Base-by-base conservation (phyloP, 176 grass and related monocot genomes). In the Paspalum vaginatum region DNA sequence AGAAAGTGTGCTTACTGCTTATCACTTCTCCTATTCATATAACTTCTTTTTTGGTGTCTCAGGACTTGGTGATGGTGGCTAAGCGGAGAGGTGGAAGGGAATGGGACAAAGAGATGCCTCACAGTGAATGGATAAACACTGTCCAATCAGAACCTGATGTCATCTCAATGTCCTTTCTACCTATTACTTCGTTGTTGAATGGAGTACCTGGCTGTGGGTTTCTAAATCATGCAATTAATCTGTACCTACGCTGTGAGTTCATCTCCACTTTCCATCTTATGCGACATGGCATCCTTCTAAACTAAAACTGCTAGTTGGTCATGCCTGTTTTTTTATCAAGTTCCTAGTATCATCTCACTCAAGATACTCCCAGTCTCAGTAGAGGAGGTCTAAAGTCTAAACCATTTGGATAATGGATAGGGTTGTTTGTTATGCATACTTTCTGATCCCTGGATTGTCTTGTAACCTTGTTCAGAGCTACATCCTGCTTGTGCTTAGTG, bases 181-280 rank as follows among this genome's bases (percentile, higher is more conserved):
- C 95, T 79, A 98, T 98, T 76, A 95, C 95, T 62, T 98, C 95
- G 46, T 74, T 98, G 63, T 86, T 98, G 88, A 95, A 87, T 61
- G 95, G 92, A 70, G 88, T 98, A 73, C 95, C 92, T 81, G 95
- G 95, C 63, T 91, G 92, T 75, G 95, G 95, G 59, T 98, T 98
- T 88, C 67, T 98, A 48, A 98, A 75, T 65, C 95, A 98, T 70
- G 95, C 95, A 48, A 93, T 98, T 78, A 98, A 98, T 93, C 82
- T 95, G 6, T 98, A 98, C 61, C 79, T 98, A 50, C 92, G 95
- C 41, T 98, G 95, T 98, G 91, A 91, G 87, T 85, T 76, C 52
- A 9, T 49, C 20, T 69, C 32, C 61, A 12, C 55, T 16, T 7
- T 18, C 24, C 56, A 46, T 79, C 77, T 44, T 21, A 68, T 25